Conservation (phyloP, 2,329 filamentous ascomycete species). For the Cercospora nicotianae region DNA sequence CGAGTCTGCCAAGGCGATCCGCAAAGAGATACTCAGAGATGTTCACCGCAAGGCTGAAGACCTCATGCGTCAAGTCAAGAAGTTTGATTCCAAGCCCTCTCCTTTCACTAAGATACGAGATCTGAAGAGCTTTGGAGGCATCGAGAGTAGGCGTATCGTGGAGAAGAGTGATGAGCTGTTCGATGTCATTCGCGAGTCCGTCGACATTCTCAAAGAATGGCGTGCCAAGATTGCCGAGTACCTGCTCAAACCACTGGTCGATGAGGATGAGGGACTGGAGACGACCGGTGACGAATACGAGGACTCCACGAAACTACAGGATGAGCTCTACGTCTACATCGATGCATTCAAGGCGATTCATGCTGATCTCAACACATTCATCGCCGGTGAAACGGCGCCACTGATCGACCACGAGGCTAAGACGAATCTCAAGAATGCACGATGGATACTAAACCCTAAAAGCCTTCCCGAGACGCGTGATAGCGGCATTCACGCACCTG, state of each 20-base stretch:
- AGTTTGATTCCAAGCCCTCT: slow-evolving; percentile 45
- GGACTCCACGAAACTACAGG: slow-evolving; percentile 81
- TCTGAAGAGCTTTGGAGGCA: slow-evolving; percentile 59
- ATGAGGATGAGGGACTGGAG: slow-evolving; percentile 73
- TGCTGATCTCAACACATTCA: slow-evolving; percentile 73
- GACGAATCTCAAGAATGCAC: slow-evolving; percentile 34
- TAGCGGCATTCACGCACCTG: slow-evolving; percentile 67
- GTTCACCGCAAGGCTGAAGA: slow-evolving; percentile 59
- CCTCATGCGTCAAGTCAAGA: slow-evolving; percentile 63
- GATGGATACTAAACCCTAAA: slow-evolving; percentile 47
- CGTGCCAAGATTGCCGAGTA: slow-evolving; percentile 70
- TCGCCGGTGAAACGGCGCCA: slow-evolving; percentile 75
- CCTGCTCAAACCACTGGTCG: slow-evolving; percentile 72
- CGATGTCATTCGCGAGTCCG: slow-evolving; percentile 69
- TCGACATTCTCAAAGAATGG: slow-evolving; percentile 70
- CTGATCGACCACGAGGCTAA: slow-evolving; percentile 73
- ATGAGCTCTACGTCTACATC: slow-evolving; percentile 84
- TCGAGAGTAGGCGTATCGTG: slow-evolving; percentile 69
- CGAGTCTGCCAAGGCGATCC: slow-evolving; percentile 72
- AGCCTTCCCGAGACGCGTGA: slow-evolving; percentile 35
- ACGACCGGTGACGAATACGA: slow-evolving; percentile 88
- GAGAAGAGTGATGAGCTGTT: slow-evolving; percentile 67
- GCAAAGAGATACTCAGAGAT: slow-evolving; percentile 72
- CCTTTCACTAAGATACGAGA: slow-evolving; percentile 58
- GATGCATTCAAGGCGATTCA: slow-evolving; percentile 72